These are phyloP conservation scores for Leccinum variicolor DNA, from an alignment of 768 basidiomycete species.

Conservation along the genomic window DNA sequence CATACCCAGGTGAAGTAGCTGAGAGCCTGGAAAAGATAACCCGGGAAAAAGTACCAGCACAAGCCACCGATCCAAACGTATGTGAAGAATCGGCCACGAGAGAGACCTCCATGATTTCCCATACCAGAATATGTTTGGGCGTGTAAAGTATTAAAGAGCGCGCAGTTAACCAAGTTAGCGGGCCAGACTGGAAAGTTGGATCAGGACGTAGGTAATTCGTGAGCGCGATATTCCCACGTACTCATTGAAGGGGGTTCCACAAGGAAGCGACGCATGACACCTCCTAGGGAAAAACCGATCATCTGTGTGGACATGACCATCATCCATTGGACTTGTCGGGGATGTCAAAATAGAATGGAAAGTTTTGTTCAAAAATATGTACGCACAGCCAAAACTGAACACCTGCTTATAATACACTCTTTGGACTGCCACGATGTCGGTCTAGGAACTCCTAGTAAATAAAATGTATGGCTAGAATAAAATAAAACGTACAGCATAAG, in stretches of 20 bases:
- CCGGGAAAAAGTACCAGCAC: conserved; percentile 61
- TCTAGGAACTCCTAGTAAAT: conserved; percentile 27
- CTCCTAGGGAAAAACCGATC: conserved; percentile 61
- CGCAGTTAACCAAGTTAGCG: conserved; percentile 63
- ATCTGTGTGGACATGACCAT: conserved; percentile 71
- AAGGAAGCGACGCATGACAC: conserved; percentile 57
- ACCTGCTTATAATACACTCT: conserved; percentile 61
- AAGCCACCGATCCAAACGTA: conserved; percentile 40
- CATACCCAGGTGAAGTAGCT: conserved; percentile 58
- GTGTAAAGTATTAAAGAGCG: conserved; percentile 74
- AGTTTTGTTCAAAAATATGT: conserved; percentile 7
- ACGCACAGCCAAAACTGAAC: conserved; percentile 46
- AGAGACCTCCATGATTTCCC: conserved; percentile 43
- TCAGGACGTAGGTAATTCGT: neutral
- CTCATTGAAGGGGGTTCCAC: conserved; percentile 67
- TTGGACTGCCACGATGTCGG: conserved; percentile 74
- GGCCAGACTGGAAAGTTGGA: conserved; percentile 62
- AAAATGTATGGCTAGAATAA: neutral
- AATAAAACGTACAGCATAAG: conserved; percentile 15
- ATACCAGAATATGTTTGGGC: conserved; percentile 48
- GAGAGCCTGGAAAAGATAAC: conserved; percentile 69
- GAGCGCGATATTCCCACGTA: conserved; percentile 22
- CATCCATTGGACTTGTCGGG: conserved; percentile 49
- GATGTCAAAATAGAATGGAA: neutral
- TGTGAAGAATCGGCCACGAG: conserved; percentile 51